Evolutionary conservation across 345 rosid genomes (phyloP), one percentile per base, ranked within the genome.

Genomic region (Pugionium dolabratum): DNA sequence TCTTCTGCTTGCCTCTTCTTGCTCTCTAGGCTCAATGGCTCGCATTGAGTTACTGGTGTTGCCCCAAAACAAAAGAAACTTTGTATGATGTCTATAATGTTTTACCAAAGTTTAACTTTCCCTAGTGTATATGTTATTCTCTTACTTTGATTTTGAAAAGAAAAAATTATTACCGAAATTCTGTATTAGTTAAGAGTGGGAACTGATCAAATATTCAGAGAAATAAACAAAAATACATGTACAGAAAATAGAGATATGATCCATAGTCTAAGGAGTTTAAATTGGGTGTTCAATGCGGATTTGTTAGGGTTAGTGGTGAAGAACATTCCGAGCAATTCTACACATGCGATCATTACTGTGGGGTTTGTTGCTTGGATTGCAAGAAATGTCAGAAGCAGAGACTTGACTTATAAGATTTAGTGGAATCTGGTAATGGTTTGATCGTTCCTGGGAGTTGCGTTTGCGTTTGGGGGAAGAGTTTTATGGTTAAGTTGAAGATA

Each of bases 291-390:
- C 18, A 18, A 18, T 18, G 18, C 18, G 18, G 18, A 18, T 18
- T 18, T 18, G 70, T 51, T 88, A 51, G 98, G 96, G n/a, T 84
- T 80, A 49, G 78, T 79, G 0, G 85, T 88, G 26, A 57, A 49
- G 11, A 70, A 60, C 33, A 83, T 89, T 62, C 96, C 96, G 0
- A 70, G 95, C 62, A 91, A 91, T 50, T 69, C 96, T 0, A 52
- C 79, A 18, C 18, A 18, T 18, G 18, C 18, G 18, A 88, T 72
- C 97, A 88, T 76, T 80, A 85, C 46, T 88, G 97, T 54, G 96
- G 97, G 18, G 84, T 84, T 83, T 91, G 97, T 63, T 76, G 83
- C 75, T 35, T 88, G 53, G 97, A 96, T 33, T 91, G 96, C 83
- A 88, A 78, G 64, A 84, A 86, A 70, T 96, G 96, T 42, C 79